phyloP scores from a whole-genome alignment of 2,329 filamentous ascomycete species.

The Aureobasidium leucospermi region DNA sequence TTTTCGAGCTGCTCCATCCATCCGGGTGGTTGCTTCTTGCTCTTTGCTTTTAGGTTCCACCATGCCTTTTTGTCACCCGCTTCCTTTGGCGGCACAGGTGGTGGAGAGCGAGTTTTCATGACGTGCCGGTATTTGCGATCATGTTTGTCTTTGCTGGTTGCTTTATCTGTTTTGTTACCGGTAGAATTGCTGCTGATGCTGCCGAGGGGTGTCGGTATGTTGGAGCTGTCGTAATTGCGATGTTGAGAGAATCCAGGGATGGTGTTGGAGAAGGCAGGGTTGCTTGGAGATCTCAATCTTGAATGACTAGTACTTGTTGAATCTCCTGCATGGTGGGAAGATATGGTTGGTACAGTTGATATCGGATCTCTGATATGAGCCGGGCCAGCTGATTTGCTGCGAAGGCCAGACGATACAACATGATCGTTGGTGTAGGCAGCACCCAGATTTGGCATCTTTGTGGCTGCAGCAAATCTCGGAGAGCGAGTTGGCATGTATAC shows the following conservation, averaged over 20 bases:
- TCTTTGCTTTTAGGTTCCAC: conserved; percentile 28
- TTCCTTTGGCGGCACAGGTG: conserved; percentile 16
- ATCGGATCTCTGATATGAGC: background rate
- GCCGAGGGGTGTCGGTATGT: conserved; percentile 6
- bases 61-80: conserved; percentile 20
- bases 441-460: background rate
- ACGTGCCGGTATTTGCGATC: conserved; percentile 18
- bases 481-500: conserved; percentile 17
- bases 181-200: conserved; percentile 13
- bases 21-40: conserved; percentile 29
- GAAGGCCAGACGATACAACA: conserved; percentile 13
- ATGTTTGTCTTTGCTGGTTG: background rate
- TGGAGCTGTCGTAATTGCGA: conserved; percentile 9
- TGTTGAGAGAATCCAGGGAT: conserved; percentile 4
- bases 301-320: background rate
- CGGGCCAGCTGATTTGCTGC: conserved; percentile 6
- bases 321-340: background rate
- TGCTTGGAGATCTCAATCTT: background rate
- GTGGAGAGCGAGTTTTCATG: conserved; percentile 11
- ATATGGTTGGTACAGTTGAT: background rate
- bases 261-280: background rate
- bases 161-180: conserved; percentile 19
- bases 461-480: conserved; percentile 5
- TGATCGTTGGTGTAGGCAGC: conserved; percentile 9
- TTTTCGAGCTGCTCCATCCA: conserved; percentile 38